Evolutionary conservation across 768 basidiomycete genomes (phyloP).

Genomic region (Postia placenta): DNA sequence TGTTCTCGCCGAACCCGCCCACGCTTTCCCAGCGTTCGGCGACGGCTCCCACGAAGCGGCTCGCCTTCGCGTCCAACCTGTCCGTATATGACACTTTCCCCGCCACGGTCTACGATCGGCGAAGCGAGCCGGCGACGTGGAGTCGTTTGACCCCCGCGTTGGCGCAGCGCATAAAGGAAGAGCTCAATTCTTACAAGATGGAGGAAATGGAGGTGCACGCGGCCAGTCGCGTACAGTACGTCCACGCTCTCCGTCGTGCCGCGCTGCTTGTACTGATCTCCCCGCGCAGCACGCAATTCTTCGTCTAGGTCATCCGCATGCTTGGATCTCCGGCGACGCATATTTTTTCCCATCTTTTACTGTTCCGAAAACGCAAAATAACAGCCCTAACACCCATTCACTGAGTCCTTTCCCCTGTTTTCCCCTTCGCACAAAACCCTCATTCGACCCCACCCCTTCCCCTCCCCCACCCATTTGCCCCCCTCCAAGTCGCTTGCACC

Average conservation of each 20-base stretch:
- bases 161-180: constrained; percentile 96
- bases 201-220: constrained; percentile 99
- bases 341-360: constrained; percentile 15
- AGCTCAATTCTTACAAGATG: constrained; percentile 98
- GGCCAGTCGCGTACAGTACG: constrained; percentile 84
- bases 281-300: constrained; percentile 82
- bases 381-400: constrained; percentile 9
- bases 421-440: neutral
- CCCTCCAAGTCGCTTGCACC: constrained; percentile 16
- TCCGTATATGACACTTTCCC: constrained; percentile 98
- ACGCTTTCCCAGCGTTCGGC: constrained; percentile 67
- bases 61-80: constrained; percentile 88
- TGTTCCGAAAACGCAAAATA: constrained; percentile 17
- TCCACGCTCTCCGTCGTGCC: constrained; percentile 17
- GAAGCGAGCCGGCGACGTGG: constrained; percentile 96
- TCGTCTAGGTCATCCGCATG: constrained; percentile 49
- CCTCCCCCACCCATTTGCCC: constrained; percentile 11
- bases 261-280: constrained; percentile 9
- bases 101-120: constrained; percentile 82
- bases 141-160: constrained; percentile 91
- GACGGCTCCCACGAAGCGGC: constrained; percentile 59
- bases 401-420: neutral
- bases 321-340: constrained; percentile 21
- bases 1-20: constrained; percentile 37
- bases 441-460: constrained; percentile 5